phyloP scores from a whole-genome alignment of 352 stramenopile species.

The Globisporangium orthogonon region DNA sequence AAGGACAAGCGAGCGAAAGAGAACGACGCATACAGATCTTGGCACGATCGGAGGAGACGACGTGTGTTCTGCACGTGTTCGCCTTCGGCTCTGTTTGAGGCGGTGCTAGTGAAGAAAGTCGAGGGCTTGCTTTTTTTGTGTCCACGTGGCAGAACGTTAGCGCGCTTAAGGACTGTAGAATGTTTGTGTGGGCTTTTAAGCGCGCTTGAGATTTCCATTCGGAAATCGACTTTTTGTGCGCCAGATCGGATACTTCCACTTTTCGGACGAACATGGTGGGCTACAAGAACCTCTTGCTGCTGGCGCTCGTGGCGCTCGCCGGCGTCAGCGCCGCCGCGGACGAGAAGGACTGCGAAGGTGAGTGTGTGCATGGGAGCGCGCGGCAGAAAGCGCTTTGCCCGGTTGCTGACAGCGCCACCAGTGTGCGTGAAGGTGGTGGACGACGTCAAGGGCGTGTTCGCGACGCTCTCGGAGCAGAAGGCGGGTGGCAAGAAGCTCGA shows the following conservation, averaged over 20 bases:
- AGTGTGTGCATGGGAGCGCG: slow-evolving; percentile 7
- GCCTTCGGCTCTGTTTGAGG: too few species aligned
- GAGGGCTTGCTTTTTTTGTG: too few species aligned
- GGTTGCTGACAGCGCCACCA: slow-evolving; percentile 11
- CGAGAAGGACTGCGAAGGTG: slow-evolving; percentile 89
- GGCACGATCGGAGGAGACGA: too few species aligned
- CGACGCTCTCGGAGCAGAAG: slow-evolving; percentile 55
- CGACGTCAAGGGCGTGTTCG: slow-evolving; percentile 72
- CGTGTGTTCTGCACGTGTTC: too few species aligned
- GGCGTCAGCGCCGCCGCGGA: slow-evolving; percentile 44
- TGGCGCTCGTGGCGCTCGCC: slow-evolving; percentile 61
- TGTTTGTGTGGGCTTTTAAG: too few species aligned
- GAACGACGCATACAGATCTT: too few species aligned
- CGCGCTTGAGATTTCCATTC: too few species aligned
- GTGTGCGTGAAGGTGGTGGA: slow-evolving; percentile 92
- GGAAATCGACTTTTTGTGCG: not conserved
- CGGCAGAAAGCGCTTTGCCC: not conserved
- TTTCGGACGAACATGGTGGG: slow-evolving; percentile 33
- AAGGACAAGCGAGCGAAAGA: not conserved
- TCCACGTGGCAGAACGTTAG: too few species aligned
- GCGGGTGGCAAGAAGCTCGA: slow-evolving; percentile 77
- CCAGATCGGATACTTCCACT: slow-evolving; percentile 14
- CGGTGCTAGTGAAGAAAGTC: too few species aligned
- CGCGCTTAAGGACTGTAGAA: too few species aligned
- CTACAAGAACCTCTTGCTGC: slow-evolving; percentile 49